These are phyloP conservation scores for Nannochloropsis gaditana DNA, from an alignment of 108 stramenopile species.

Conservation along the genomic window DNA sequence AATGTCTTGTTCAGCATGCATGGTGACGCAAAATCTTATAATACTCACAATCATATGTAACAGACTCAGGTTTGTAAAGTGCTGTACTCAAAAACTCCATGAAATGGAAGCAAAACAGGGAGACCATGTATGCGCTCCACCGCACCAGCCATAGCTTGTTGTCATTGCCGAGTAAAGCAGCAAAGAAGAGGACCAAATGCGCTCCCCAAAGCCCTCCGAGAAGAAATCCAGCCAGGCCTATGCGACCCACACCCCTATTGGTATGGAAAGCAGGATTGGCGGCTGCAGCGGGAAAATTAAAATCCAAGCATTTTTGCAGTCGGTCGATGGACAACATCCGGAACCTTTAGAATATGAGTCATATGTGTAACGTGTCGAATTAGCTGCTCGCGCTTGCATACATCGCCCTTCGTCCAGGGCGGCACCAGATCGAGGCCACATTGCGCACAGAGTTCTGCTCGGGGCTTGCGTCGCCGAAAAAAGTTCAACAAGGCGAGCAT, in stretches of 20 bases:
- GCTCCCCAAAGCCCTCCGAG: conserved; percentile 32
- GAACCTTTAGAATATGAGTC: too few species aligned
- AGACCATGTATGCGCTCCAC: conserved; percentile 38
- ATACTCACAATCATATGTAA: conserved; percentile 45
- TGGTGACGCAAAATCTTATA: not conserved
- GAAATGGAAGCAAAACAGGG: conserved; percentile 47
- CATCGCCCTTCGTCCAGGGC: too few species aligned
- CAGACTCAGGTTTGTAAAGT: conserved; percentile 38
- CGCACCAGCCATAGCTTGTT: conserved; percentile 25
- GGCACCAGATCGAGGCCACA: too few species aligned
- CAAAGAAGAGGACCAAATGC: conserved; percentile 30
- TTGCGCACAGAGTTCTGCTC: too few species aligned
- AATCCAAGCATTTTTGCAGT: conserved; percentile 29
- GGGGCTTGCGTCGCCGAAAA: too few species aligned
- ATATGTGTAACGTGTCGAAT: too few species aligned
- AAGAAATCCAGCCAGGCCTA: conserved; percentile 39
- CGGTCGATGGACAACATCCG: conserved; percentile 18
- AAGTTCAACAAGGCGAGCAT: too few species aligned
- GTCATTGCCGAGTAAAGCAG: not conserved
- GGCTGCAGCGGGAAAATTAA: conserved; percentile 24
- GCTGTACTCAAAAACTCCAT: conserved; percentile 48
- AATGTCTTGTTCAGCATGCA: not conserved
- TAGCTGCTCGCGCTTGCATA: too few species aligned
- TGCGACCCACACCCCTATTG: conserved; percentile 28
- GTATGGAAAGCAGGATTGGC: conserved; percentile 36